These are phyloP conservation scores for Conticribra guillardii DNA, from an alignment of 108 stramenopile species.

Conservation along the genomic window DNA sequence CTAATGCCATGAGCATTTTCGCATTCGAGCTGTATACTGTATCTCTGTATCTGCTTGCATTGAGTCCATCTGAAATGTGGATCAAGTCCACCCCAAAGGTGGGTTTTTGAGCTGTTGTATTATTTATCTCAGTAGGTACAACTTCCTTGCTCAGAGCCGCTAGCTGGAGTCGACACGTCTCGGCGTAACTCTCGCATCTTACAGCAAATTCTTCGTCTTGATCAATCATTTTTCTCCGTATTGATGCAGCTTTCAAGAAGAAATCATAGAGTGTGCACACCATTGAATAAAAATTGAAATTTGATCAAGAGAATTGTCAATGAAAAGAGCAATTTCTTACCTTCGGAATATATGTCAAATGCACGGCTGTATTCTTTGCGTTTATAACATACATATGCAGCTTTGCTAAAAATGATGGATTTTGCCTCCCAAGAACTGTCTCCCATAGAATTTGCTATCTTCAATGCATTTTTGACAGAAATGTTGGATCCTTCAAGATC, in stretches of 20 bases:
- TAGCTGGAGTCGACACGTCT: background rate
- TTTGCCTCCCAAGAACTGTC: background rate
- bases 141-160: background rate
- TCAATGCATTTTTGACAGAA: background rate
- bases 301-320: too few species aligned
- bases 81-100: background rate
- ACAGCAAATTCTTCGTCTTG: background rate
- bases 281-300: too few species aligned
- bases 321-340: background rate
- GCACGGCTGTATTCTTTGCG: background rate
- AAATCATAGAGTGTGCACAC: background rate
- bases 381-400: background rate
- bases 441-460: background rate
- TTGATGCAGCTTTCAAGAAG: conserved; percentile 5
- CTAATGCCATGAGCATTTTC: background rate
- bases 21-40: background rate
- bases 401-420: background rate
- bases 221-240: too few species aligned
- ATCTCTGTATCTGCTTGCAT: conserved; percentile 1
- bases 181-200: background rate
- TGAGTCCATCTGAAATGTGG: background rate
- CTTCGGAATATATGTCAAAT: conserved; percentile 5
- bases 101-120: background rate
- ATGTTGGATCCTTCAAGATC: background rate
- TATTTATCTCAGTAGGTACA: background rate